Conservation (phyloP, 129 eudicot genomes). For the Lactuca saligna region DNA sequence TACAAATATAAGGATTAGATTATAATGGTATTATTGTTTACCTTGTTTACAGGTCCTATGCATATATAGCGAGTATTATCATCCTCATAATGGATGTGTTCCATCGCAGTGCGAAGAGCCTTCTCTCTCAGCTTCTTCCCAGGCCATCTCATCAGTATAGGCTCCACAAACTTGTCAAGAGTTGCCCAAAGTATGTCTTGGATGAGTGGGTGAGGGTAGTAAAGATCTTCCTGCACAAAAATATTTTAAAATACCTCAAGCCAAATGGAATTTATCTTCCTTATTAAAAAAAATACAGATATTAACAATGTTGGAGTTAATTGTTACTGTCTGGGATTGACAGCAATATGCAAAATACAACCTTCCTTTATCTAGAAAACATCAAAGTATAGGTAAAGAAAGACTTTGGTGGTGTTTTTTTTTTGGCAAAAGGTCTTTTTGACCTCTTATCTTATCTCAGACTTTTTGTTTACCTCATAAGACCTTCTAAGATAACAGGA, state of each 20-base stretch:
- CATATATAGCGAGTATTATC: slow-evolving; percentile 86
- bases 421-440: too few species aligned
- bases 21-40: slow-evolving; percentile 14
- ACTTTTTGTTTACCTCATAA: too few species aligned
- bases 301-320: slow-evolving; percentile 10
- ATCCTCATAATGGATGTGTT: slow-evolving; percentile 94
- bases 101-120: slow-evolving; percentile 67
- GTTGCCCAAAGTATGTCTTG: slow-evolving; percentile 91
- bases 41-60: slow-evolving; percentile 96
- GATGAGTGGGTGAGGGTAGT: slow-evolving; percentile 85
- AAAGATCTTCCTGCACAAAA: slow-evolving; percentile 87
- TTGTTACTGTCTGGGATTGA: slow-evolving; percentile 6
- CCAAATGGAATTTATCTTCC: slow-evolving; percentile 4
- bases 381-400: too few species aligned
- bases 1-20: neutral
- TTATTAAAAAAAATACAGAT: slow-evolving; percentile 16
- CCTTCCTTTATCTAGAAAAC: too few species aligned
- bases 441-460: too few species aligned
- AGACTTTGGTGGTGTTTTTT: too few species aligned
- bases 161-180: slow-evolving; percentile 74
- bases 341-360: neutral
- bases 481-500: too few species aligned
- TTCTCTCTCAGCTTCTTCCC: slow-evolving; percentile 78
- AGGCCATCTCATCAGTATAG: slow-evolving; percentile 82
- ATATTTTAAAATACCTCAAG: neutral